phyloP scores from a whole-genome alignment of 495 filamentous ascomycete genomes.

The Tuber melanosporum region DNA sequence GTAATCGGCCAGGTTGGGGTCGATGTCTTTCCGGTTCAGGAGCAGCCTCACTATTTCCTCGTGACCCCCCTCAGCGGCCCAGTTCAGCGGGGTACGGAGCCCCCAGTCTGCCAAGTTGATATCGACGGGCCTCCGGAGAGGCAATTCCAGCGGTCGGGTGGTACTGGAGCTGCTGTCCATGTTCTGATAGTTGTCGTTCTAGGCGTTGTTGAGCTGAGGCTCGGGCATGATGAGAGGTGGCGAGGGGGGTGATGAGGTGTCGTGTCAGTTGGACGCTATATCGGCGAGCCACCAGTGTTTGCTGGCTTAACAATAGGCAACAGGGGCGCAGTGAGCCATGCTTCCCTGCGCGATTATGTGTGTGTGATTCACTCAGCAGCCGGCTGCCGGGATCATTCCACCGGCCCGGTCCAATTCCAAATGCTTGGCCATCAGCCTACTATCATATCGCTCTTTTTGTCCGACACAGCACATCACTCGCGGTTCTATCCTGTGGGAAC shows the following conservation, averaged over 20 bases:
- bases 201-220: background rate
- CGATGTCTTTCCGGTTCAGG: constrained; percentile 14
- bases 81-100: constrained; percentile 38
- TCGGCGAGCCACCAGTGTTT: background rate
- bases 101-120: background rate
- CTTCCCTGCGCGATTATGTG: background rate
- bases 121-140: background rate
- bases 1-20: constrained; percentile 4
- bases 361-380: background rate
- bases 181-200: background rate
- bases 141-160: background rate
- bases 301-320: background rate
- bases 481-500: background rate
- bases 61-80: constrained; percentile 37
- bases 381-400: background rate
- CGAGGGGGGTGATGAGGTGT: background rate
- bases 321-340: background rate
- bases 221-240: background rate
- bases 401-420: background rate
- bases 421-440: background rate
- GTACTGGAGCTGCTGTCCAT: background rate
- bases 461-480: background rate
- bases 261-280: background rate
- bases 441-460: background rate
- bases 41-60: constrained; percentile 35